Conservation (phyloP, 2,329 filamentous ascomycete genomes). For the Pseudofabraea citricarpa region DNA sequence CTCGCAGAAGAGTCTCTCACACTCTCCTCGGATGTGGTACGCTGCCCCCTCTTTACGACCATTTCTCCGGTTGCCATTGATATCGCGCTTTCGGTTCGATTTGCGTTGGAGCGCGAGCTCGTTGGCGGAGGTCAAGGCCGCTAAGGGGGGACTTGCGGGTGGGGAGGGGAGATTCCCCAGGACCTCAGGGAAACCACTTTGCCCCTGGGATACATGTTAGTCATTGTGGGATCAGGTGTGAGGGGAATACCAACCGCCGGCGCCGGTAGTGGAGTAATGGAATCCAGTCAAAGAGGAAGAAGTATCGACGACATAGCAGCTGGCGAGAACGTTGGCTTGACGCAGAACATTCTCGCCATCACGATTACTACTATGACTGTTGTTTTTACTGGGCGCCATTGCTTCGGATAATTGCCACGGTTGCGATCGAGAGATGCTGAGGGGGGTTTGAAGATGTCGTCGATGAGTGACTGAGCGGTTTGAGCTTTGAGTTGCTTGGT, state of each 20-base stretch:
- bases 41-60: constrained; percentile 81
- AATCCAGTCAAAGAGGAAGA: constrained; percentile 72
- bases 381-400: constrained; percentile 29
- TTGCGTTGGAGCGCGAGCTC: constrained; percentile 62
- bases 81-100: constrained; percentile 32
- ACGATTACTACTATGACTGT: constrained; percentile 55
- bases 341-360: constrained; percentile 52
- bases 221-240: constrained; percentile 6
- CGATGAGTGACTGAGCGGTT: background rate
- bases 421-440: constrained; percentile 15
- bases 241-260: constrained; percentile 55
- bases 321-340: constrained; percentile 76
- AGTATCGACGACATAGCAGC: constrained; percentile 80
- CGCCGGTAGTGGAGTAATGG: constrained; percentile 94
- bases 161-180: constrained; percentile 78
- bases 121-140: constrained; percentile 64
- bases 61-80: constrained; percentile 30
- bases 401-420: constrained; percentile 23
- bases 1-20: constrained; percentile 99
- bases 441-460: background rate
- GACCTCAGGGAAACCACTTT: constrained; percentile 95
- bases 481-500: no score
- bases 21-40: constrained; percentile 97
- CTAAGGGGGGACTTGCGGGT: constrained; percentile 85
- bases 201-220: constrained; percentile 48